phyloP scores from a whole-genome alignment of 1,139 yeast species.

The Yamadazyma dushanensis region DNA sequence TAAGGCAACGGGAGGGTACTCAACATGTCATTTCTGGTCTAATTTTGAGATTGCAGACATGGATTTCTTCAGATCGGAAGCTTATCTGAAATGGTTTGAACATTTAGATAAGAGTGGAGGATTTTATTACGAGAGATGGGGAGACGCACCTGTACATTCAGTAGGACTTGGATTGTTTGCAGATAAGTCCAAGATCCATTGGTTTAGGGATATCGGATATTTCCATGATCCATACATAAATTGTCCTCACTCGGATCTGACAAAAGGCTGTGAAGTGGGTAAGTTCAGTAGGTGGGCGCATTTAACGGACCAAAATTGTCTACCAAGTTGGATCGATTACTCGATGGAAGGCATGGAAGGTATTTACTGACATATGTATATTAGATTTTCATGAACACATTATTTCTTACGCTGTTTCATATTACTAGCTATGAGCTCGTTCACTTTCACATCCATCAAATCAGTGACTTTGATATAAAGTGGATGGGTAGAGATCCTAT shows the following conservation, averaged over 20 bases:
- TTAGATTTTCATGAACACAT: conserved; percentile 1
- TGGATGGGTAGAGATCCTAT: conserved; percentile 34
- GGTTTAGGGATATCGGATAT: conserved; percentile 89
- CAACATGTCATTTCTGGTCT: conserved; percentile 88
- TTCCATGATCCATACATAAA: conserved; percentile 71
- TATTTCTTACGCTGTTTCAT: not conserved
- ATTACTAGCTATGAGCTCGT: conserved; percentile 12
- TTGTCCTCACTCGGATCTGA: conserved; percentile 56
- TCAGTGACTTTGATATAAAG: conserved; percentile 28
- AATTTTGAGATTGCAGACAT: conserved; percentile 81
- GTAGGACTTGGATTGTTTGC: conserved; percentile 74
- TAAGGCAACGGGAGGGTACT: conserved; percentile 60
- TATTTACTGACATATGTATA: conserved; percentile 24
- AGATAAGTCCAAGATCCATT: conserved; percentile 67
- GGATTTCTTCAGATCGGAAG: conserved; percentile 71
- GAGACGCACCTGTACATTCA: conserved; percentile 88
- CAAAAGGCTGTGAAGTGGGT: conserved; percentile 28
- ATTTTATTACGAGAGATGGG: conserved; percentile 88
- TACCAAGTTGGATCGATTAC: conserved; percentile 69
- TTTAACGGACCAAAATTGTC: conserved; percentile 66
- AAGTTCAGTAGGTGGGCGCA: conserved; percentile 35
- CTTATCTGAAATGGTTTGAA: conserved; percentile 65
- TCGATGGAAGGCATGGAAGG: conserved; percentile 40
- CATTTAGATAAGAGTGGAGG: conserved; percentile 70
- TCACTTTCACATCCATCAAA: conserved; percentile 30